phyloP scores from a whole-genome alignment of 164 flowering plant genomes.

The Liquidambar formosana region DNA sequence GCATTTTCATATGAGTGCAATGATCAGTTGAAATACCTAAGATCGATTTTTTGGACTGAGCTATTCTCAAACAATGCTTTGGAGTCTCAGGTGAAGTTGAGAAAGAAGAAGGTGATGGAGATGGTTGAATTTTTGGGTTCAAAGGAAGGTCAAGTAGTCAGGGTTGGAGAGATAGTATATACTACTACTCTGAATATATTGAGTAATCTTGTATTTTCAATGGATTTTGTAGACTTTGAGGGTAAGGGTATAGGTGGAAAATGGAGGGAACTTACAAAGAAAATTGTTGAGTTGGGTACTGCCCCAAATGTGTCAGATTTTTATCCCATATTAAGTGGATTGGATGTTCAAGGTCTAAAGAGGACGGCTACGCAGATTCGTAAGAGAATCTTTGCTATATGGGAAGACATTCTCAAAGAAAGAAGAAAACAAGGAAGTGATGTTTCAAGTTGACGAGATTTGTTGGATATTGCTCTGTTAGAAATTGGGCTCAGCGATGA shows the following conservation, averaged over 20 bases:
- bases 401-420: conserved; percentile 32
- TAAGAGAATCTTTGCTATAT: conserved; percentile 11
- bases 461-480: conserved; percentile 32
- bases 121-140: conserved; percentile 21
- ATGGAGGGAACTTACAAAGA: conserved; percentile 14
- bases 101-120: conserved; percentile 33
- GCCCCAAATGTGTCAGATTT: conserved; percentile 35
- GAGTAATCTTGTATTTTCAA: conserved; percentile 23
- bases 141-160: conserved; percentile 25
- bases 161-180: conserved; percentile 23
- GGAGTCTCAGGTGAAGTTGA: conserved; percentile 26
- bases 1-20: too few species aligned
- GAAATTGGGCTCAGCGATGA: conserved; percentile 17
- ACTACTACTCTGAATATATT: conserved; percentile 22
- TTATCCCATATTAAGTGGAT: conserved; percentile 28
- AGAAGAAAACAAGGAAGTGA: conserved; percentile 18
- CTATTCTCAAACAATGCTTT: conserved; percentile 36
- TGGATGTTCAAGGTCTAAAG: conserved; percentile 28
- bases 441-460: conserved; percentile 17
- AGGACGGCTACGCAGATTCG: conserved; percentile 15
- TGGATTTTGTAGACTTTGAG: conserved; percentile 22
- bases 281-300: conserved; percentile 9
- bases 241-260: conserved; percentile 13
- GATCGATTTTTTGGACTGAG: background rate
- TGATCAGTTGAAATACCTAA: too few species aligned